These are phyloP conservation scores for Trichophyton simii DNA, from an alignment of 2,329 filamentous ascomycete genomes.

Conservation along the genomic window DNA sequence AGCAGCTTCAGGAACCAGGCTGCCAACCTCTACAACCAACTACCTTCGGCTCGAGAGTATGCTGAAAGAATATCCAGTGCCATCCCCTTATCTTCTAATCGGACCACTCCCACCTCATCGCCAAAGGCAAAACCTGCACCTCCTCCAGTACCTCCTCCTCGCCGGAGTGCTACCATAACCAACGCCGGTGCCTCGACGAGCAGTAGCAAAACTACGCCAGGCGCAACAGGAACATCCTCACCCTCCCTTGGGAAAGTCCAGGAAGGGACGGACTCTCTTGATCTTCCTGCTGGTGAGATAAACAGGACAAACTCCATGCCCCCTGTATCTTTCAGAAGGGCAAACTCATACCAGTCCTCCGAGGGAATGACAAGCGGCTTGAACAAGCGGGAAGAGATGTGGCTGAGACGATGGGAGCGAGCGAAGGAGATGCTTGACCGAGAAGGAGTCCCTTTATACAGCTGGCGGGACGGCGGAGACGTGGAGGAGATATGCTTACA, in stretches of 20 bases:
- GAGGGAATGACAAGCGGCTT: slow-evolving; percentile 13
- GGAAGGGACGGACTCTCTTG: background rate
- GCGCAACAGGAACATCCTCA: background rate
- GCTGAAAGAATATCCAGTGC: slow-evolving; percentile 19
- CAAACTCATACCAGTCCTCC: slow-evolving; percentile 7
- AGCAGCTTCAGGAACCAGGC: slow-evolving; percentile 12
- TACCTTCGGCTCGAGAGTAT: slow-evolving; percentile 13
- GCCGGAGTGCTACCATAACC: slow-evolving; percentile 15
- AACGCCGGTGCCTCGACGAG: background rate
- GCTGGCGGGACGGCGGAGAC: slow-evolving; percentile 37
- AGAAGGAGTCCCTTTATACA: slow-evolving; percentile 32
- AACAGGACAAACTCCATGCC: slow-evolving; percentile 19
- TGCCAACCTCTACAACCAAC: slow-evolving; percentile 13
- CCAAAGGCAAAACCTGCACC: background rate
- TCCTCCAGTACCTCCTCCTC: slow-evolving; percentile 17
- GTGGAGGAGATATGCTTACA: slow-evolving; percentile 33
- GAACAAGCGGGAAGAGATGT: slow-evolving; percentile 39
- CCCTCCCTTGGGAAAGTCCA: slow-evolving; percentile 2
- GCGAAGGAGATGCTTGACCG: slow-evolving; percentile 32
- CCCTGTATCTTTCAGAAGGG: slow-evolving; percentile 7
- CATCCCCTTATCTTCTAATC: slow-evolving; percentile 17
- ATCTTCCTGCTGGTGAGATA: slow-evolving; percentile 13
- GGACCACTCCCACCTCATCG: background rate
- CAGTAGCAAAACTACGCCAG: slow-evolving; percentile 9
- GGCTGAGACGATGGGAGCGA: slow-evolving; percentile 37